Percentiles rank a stretch among this genome's conserved stretches.
Conservation (phyloP, 2,329 filamentous ascomycete genomes). For the Diaporthe vaccinii region DNA sequence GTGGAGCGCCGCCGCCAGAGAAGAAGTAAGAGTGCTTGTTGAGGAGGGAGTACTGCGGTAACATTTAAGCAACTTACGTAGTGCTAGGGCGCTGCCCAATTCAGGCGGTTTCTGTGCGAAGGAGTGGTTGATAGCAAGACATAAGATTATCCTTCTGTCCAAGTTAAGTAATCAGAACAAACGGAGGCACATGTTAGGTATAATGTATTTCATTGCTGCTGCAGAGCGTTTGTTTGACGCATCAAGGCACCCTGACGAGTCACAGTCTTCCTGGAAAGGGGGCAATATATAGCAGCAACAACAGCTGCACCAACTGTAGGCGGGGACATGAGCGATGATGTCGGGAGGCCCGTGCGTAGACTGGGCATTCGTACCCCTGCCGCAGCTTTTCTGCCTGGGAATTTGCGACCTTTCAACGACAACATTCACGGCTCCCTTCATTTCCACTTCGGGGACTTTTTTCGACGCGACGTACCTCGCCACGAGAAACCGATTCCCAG, state of each 20-base stretch:
- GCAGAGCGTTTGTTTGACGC: background rate
- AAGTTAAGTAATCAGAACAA: background rate
- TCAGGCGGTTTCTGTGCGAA: too few relatives aligned
- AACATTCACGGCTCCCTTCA: background rate
- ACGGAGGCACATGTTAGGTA: background rate
- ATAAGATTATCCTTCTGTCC: background rate
- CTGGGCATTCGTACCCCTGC: background rate
- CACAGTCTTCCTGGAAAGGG: too few relatives aligned
- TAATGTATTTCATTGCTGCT: background rate
- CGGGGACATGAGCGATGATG: background rate
- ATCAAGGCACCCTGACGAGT: background rate
- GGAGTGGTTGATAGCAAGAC: background rate
- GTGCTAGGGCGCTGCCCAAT: background rate
- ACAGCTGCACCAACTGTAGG: background rate
- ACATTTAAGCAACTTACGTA: background rate
- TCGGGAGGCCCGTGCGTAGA: conserved; percentile 5
- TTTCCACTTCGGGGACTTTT: background rate
- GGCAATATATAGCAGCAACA: background rate
- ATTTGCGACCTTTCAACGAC: background rate
- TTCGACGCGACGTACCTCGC: background rate
- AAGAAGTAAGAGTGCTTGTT: conserved; percentile 57
- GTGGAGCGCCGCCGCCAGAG: conserved; percentile 69
- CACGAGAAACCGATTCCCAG: background rate
- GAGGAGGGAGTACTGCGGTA: background rate
- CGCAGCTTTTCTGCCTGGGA: conserved; percentile 1